Percentiles rank a stretch among this genome's conserved stretches.
phyloP scores from a whole-genome alignment of 768 basidiomycete genomes.

The Gyrodon lividus region DNA sequence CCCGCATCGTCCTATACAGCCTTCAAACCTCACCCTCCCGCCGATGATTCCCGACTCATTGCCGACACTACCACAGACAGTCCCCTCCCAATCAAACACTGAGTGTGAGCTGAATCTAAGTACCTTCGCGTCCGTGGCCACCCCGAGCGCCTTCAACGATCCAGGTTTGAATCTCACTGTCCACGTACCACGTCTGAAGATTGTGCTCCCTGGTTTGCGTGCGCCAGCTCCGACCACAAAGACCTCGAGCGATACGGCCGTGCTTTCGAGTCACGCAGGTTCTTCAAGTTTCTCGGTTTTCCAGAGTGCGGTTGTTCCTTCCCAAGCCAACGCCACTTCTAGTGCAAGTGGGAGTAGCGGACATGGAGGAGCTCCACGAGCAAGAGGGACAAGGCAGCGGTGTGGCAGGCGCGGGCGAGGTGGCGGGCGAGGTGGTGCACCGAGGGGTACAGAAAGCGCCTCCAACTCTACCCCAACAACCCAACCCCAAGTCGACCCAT shows the following conservation, averaged over 20 bases:
- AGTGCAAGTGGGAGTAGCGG: background rate
- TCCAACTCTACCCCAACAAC: background rate
- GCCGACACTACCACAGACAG: background rate
- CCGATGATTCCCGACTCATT: background rate
- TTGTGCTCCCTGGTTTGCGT: background rate
- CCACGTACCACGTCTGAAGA: background rate
- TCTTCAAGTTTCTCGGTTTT: background rate
- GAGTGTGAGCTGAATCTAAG: background rate
- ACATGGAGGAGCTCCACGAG: background rate
- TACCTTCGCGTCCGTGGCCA: background rate
- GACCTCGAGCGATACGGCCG: background rate
- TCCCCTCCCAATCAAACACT: background rate
- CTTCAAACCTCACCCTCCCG: slow-evolving; percentile 17
- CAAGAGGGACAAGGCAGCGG: background rate
- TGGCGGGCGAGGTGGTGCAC: background rate
- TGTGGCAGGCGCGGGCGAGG: background rate
- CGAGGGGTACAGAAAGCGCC: background rate
- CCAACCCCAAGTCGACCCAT: background rate
- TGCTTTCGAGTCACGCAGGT: background rate
- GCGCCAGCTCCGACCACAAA: background rate
- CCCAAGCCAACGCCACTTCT: background rate
- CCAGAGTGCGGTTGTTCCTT: background rate
- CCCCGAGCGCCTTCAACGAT: background rate
- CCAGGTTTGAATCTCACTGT: background rate
- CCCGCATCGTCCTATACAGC: background rate